These are phyloP conservation scores for Coemansia sp. DNA, from an alignment of 192 early-diverging fungal species.

Conservation along the genomic window DNA sequence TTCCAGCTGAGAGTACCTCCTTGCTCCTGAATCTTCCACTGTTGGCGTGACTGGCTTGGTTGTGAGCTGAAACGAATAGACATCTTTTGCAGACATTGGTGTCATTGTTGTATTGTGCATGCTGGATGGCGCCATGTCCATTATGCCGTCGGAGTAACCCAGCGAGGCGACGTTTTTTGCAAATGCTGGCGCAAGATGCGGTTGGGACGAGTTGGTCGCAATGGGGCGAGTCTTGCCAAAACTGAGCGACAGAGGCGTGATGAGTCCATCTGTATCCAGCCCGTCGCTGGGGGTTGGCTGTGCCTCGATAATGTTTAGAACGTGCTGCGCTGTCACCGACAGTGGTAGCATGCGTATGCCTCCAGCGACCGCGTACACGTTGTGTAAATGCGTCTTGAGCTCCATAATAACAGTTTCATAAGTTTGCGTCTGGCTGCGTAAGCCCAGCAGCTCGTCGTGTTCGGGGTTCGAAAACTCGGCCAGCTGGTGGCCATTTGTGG, in stretches of 20 bases:
- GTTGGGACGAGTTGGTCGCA: not conserved
- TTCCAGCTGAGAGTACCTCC: not conserved
- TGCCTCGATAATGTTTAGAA: not conserved
- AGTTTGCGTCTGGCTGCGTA: constrained; percentile 9
- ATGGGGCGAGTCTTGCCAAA: not conserved
- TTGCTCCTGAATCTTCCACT: not conserved
- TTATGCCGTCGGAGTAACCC: not conserved
- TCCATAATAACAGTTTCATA: constrained; percentile 22
- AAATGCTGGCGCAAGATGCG: not conserved
- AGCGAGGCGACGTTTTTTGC: not conserved
- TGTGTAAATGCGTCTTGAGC: constrained; percentile 26
- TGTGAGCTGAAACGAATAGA: not conserved
- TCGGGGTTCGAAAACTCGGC: constrained; percentile 20
- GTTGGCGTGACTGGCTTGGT: not conserved
- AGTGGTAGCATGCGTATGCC: constrained; percentile 26
- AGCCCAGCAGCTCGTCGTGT: constrained; percentile 24
- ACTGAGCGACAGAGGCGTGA: not conserved
- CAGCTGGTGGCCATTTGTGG: constrained; percentile 15
- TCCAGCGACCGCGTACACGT: constrained; percentile 24
- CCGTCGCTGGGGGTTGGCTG: not conserved
- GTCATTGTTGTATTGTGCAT: constrained; percentile 9
- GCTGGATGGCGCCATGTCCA: not conserved
- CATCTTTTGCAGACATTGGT: constrained; percentile 7
- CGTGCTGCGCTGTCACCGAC: constrained; percentile 8
- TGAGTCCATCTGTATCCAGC: not conserved